These are phyloP conservation scores for Venturiaceae sp. DNA, from an alignment of 2,329 filamentous ascomycete genomes.

Conservation along the genomic window DNA sequence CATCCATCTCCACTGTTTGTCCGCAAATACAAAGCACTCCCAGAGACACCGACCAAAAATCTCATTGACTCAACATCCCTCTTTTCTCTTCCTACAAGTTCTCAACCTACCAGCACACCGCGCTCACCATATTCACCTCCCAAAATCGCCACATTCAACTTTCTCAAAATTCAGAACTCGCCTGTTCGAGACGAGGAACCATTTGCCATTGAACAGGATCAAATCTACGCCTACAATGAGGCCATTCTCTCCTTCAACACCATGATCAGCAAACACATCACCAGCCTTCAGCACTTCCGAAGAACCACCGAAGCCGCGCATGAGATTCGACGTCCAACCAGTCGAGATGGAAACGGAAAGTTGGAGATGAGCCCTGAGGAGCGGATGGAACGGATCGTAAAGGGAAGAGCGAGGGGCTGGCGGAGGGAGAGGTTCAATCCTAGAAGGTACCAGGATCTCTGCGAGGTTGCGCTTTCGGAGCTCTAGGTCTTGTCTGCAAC, in stretches of 20 bases:
- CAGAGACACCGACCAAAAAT: constrained; percentile 2
- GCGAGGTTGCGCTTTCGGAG: constrained; percentile 5
- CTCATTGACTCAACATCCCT: constrained; percentile 1
- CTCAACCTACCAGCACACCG: background rate
- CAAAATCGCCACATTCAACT: background rate
- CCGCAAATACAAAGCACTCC: constrained; percentile 1
- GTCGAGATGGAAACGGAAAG: constrained; percentile 2
- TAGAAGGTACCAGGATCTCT: constrained; percentile 6
- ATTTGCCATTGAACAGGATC: background rate
- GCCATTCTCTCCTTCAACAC: background rate
- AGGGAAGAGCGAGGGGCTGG: background rate
- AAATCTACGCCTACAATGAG: background rate
- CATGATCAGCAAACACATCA: constrained; percentile 3
- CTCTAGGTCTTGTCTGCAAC: background rate
- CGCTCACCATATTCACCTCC: background rate
- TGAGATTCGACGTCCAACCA: background rate
- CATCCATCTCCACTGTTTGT: constrained; percentile 1
- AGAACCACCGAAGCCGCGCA: background rate
- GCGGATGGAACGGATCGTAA: background rate
- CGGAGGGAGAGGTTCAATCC: constrained; percentile 4
- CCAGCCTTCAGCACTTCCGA: background rate
- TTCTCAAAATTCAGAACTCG: background rate
- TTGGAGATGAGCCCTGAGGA: background rate
- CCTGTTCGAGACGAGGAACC: background rate
- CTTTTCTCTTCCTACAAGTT: background rate